Conservation (phyloP, 2,329 filamentous ascomycete genomes). For the Golovinomyces cichoracearum region DNA sequence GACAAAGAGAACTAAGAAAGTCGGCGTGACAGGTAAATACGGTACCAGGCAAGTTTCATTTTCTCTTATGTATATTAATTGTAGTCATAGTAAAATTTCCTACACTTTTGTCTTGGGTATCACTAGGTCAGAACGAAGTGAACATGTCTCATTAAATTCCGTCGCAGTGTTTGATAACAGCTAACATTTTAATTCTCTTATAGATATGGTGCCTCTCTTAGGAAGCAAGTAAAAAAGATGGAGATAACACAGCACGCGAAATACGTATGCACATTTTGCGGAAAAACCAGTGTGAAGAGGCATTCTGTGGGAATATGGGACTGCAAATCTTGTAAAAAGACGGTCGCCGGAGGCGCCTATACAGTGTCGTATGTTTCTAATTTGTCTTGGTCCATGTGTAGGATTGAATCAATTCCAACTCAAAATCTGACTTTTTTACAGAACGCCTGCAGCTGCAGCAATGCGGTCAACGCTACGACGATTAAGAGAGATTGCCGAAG, state of each 20-base stretch:
- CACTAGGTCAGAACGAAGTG: too few species aligned
- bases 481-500: constrained; percentile 92
- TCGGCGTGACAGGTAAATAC: constrained; percentile 97
- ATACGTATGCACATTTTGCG: constrained; percentile 96
- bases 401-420: neutral
- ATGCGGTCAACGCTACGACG: constrained; percentile 91
- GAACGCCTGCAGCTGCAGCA: constrained; percentile 75
- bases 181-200: constrained; percentile 5
- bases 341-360: constrained; percentile 79
- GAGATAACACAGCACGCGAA: constrained; percentile 96
- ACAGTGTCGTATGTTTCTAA: constrained; percentile 65
- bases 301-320: constrained; percentile 87
- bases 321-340: constrained; percentile 90
- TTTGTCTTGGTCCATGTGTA: too few species aligned
- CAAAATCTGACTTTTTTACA: constrained; percentile 18
- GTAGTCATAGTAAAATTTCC: too few species aligned
- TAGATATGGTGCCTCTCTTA: constrained; percentile 96
- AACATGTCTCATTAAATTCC: too few species aligned
- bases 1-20: constrained; percentile 94
- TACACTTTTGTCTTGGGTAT: neutral
- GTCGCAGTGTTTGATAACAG: neutral
- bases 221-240: constrained; percentile 99
- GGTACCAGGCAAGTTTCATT: constrained; percentile 75
- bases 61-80: too few species aligned
- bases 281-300: constrained; percentile 82